Base-by-base conservation (phyloP, 306 rosid genomes). In the Glycyrrhiza uralensis region DNA sequence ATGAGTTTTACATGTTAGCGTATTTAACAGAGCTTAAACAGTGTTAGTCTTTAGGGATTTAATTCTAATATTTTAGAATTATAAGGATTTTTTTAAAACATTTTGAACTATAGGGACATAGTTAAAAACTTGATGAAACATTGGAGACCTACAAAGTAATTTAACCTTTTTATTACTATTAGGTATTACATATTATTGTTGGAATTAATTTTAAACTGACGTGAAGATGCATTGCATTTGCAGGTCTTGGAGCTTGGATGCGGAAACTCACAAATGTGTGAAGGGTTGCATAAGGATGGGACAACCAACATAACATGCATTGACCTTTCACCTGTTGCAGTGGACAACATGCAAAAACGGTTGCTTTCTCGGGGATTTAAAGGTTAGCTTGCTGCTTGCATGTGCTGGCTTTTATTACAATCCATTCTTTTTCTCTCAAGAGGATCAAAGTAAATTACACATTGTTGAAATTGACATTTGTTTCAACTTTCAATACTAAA, bases 241-340 rank as follows among this genome's bases (percentile, higher is more conserved):
- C 80, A 92, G 98, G 85, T 92, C 2, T 73, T 91, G 76, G 97
- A 93, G 78, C 89, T 93, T 66, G 98, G 98, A 30, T 91, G 96
- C 83, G 98, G 98, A 76, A 91, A 89, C 81, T 93, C 98, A 2
- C 92, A 87, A 62, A 42, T 93, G 86, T 87, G 83, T 73, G 91
- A 90, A 77, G 88, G 88, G 13, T 80, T 93, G 79, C 81, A 93
- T 75, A 91, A 66, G 44, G 96, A 93, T 79, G 96, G 94, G 33
- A 72, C 83, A 14, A 83, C 83, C 1, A 29, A 85, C 42, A 88
- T 91, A 62, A 93, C 97, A 10, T 91, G 98, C 84, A 90, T 89
- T 75, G 98, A 93, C 78, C 83, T 93, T 18, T 93, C 96, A n/a
- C 71, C 82, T 20, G 87, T 90, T 80, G 98, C 91, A 0, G 98